A percentile compares a stretch with the other conserved stretches of the same genome.
These are phyloP conservation scores for Arabidopsis lyrata DNA, from an alignment of 441 rosid species.

Conservation along the genomic window DNA sequence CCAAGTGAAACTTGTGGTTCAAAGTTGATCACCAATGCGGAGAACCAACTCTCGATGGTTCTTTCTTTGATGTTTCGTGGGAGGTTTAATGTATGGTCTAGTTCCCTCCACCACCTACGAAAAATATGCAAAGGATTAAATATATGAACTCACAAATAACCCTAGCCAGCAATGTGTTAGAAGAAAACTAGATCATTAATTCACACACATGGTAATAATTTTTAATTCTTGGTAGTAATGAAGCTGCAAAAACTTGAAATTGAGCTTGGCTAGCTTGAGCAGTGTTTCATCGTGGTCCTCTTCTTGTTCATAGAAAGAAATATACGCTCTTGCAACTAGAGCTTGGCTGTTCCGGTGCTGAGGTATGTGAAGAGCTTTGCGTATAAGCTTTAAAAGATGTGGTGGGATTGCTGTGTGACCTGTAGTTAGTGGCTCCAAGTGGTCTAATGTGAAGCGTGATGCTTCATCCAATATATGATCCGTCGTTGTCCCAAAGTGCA, in stretches of 20 bases:
- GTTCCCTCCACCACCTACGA: slow-evolving; percentile 51
- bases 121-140: neutral
- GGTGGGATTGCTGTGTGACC: neutral
- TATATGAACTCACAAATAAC: neutral
- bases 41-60: slow-evolving; percentile 42
- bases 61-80: slow-evolving; percentile 46
- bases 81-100: slow-evolving; percentile 15
- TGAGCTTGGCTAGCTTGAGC: slow-evolving; percentile 33
- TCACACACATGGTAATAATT: slow-evolving; percentile 9
- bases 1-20: slow-evolving; percentile 44
- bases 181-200: neutral
- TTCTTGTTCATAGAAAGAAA: slow-evolving; percentile 35
- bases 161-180: neutral
- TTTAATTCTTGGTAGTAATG: slow-evolving; percentile 27
- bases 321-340: slow-evolving; percentile 24
- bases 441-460: neutral
- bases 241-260: slow-evolving; percentile 33
- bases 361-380: slow-evolving; percentile 44
- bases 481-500: slow-evolving; percentile 1
- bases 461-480: slow-evolving; percentile 34
- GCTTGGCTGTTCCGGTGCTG: slow-evolving; percentile 33
- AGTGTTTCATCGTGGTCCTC: slow-evolving; percentile 7
- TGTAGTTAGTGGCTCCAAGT: slow-evolving; percentile 16
- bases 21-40: slow-evolving; percentile 37
- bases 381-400: slow-evolving; percentile 34